A percentile compares a stretch with the other conserved stretches of the same genome.
Evolutionary conservation across 192 early-diverging fungal genomes (phyloP).

Genomic region (Phycomyces nitens): DNA sequence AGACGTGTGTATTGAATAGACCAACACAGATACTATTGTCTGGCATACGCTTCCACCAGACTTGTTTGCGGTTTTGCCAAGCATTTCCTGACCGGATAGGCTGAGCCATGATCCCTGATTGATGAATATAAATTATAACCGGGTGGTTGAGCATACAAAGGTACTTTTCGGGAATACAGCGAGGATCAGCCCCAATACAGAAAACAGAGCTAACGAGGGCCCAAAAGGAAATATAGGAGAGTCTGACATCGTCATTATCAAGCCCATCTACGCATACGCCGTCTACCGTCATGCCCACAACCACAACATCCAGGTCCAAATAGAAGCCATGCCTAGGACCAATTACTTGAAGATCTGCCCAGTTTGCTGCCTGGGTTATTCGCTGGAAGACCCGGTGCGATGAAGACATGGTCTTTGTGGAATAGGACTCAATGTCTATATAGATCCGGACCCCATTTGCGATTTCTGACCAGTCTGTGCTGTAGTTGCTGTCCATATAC

Average conservation of each 20-base stretch:
- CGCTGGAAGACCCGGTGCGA: slow-evolving; percentile 27
- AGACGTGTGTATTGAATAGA: slow-evolving; percentile 27
- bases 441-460: slow-evolving; percentile 29
- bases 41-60: slow-evolving; percentile 29
- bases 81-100: slow-evolving; percentile 27
- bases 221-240: slow-evolving; percentile 33
- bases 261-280: slow-evolving; percentile 30
- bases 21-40: slow-evolving; percentile 28
- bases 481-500: slow-evolving; percentile 26
- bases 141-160: slow-evolving; percentile 22
- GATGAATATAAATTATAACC: slow-evolving; percentile 27
- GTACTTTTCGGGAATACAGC: slow-evolving; percentile 24
- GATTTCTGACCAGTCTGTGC: slow-evolving; percentile 21
- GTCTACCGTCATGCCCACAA: slow-evolving; percentile 29
- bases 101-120: slow-evolving; percentile 28
- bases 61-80: slow-evolving; percentile 27
- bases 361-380: slow-evolving; percentile 15
- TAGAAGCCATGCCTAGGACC: slow-evolving; percentile 23
- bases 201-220: slow-evolving; percentile 31
- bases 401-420: slow-evolving; percentile 25
- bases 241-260: slow-evolving; percentile 28
- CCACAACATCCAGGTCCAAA: slow-evolving; percentile 28
- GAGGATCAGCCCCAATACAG: slow-evolving; percentile 33
- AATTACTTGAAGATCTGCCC: slow-evolving; percentile 18
- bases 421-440: slow-evolving; percentile 37